Base-by-base conservation (phyloP, 2,329 filamentous ascomycete species). In the Daldinia sp. region DNA sequence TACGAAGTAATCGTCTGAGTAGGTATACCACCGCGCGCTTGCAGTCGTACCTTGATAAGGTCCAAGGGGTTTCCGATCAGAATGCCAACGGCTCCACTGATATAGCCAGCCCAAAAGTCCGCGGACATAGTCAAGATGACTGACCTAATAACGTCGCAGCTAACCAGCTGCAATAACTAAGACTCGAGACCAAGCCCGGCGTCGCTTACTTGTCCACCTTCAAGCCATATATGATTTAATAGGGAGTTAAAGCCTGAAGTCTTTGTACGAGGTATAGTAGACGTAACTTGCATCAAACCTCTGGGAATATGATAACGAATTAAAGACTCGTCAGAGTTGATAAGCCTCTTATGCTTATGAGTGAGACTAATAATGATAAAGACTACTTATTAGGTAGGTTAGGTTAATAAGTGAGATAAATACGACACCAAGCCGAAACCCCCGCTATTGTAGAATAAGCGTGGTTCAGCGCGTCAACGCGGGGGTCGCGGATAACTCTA, bases 61-160 rank as follows among this genome's bases (percentile, higher is more conserved):
- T 94, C 90, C 3, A 97, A 82, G 2, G 93, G 93, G 72, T 97
- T 97, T 66, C 94, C 93, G 63, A 97, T 90, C 48, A 96, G 80
- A 71, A 97, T 97, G 45, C 93, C 92, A 49, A 90, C 83, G 59
- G 91, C 93, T 54, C 94, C 94, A 74, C 91, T 94, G 64, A 95
- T 79, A 77, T 97, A 97, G 72, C 94, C 93, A 60, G 94, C 92
- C 91, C 92, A 96, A 77, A 97, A 97, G 75, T 97, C 94, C 70
- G 92, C 87, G 51, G 91, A 92, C 91, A 95, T 94, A 55, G 6
- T 23, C 8, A 35, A 25, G 10, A 13, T 19, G 15, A 27, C 49
- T 29, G 35, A 41, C 37, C 8, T 19, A 30, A 29, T 29, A 32
- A 53, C 19, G 10, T 15, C 17, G 37, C 19, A 5, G 27, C 37